Base-by-base conservation (phyloP, 768 basidiomycete species). In the Mycena albidolilacea region DNA sequence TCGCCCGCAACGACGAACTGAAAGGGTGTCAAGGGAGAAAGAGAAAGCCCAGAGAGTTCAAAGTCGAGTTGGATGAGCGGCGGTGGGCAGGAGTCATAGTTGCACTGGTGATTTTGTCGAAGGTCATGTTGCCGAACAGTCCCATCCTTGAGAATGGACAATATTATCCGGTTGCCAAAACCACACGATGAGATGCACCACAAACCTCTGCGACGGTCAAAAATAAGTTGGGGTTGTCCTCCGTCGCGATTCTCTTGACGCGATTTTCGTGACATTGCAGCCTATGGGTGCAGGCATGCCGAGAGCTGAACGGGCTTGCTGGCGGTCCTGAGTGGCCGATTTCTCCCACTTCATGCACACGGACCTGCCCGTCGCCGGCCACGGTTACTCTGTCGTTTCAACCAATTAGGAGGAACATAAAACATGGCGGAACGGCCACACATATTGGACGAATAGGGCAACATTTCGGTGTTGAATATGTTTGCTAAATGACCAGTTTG, bases 121-220 rank as follows among this genome's bases (percentile, higher is more conserved):
- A 97, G 82, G 79, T 97, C 96, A 79, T 97, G 96, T 78, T 97
- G 95, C 35, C 96, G 89, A 11, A 97, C 95, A 38, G 92, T 88
- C 5, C 95, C 95, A 81, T 97, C 96, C 92, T 71, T 96, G 78
- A 72, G 52, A 80, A 46, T 46, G 15, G 7, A 48, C 7, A 19
- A 57, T 12, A 70, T 30, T 15, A 69, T 41, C 46, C 21, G 38
- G 50, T 38, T 62, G 52, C 17, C 50, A 54, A 5, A 46, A 37
- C 15, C 71, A 68, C 78, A 65, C 11, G 46, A 75, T 30, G 30
- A 70, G 8, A 17, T 38, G 66, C 39, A 17, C 37, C 8, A 80
- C 87, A 41, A 64, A 92, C 93, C 88, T 95, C 93, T n/a, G 90
- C 87, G n/a, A 94, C 91, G 0, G 94, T 91, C 35, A 95, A 80